Evolutionary conservation across 1,139 yeast genomes (phyloP), one percentile per base, ranked within the genome.

Genomic region (Magnusiomyces suaveolens): DNA sequence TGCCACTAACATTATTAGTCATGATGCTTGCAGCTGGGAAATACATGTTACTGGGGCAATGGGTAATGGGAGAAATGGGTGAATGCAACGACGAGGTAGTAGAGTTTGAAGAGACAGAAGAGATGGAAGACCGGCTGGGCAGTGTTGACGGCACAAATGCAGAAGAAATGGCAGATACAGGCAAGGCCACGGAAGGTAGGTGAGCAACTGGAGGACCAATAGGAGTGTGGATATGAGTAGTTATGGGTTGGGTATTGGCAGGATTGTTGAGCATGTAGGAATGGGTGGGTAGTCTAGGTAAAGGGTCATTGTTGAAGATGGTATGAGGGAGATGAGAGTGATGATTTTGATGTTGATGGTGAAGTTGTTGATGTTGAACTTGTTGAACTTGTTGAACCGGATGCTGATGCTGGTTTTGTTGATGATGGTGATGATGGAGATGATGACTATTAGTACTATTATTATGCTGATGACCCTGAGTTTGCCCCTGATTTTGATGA

Each of bases 371-470:
- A n/a, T n/a, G n/a, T n/a, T n/a, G n/a, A n/a, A n/a, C n/a, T 16
- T 50, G 14, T 16, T 14, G 43, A 16, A 10, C 16, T 2, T 46
- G 50, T 21, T 33, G 50, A 6, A 36, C 39, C 33, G 41, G 52
- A 14, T 38, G 43, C 48, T 51, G 53, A 18, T 23, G 23, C 6
- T 51, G 54, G 29, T 51, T 33, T 43, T 32, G 43, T 44, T 32
- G 43, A 16, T 2, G 26, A 20, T 43, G 53, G 10, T n/a, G 53
- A 10, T 43, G 48, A 12, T 24, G 29, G 44, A 3, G 21, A 33
- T 26, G 43, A 44, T 20, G 36, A 44, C 43, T 32, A 21, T n/a
- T n/a, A n/a, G n/a, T n/a, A n/a, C n/a, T n/a, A n/a, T n/a, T n/a
- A n/a, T n/a, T n/a, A n/a, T n/a, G n/a, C n/a, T n/a, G n/a, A n/a